Evolutionary conservation across 192 early-diverging fungal species (phyloP), one percentile per base, ranked within the genome.

Genomic region (Chytriomyces confervae): DNA sequence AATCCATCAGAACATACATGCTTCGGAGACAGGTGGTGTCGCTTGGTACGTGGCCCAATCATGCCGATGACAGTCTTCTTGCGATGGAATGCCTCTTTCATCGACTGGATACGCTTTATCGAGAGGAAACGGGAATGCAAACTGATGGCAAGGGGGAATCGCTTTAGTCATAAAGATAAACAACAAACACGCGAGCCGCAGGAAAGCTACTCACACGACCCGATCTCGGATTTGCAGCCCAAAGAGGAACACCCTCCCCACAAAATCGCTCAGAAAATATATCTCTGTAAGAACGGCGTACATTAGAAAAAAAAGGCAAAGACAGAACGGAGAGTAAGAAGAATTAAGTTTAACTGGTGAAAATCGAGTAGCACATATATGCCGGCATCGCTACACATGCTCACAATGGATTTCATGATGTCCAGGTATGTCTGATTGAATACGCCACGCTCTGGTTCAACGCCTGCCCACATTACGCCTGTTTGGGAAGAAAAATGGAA

Each of bases 311-410:
- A 9, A 84, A 85, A 72, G 84, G 81, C 3, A 84, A 36, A 36
- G 84, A 50, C 85, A 83, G 27, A 86, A 83, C 60, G 84, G 84
- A 11, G 69, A 78, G 4, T 36, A 36, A 43, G 83, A 79, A 53
- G 83, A 1, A n/a, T 27, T 8, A 80, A 1, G 86, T 82, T 66
- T 86, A 63, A 86, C 80, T 92, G 91, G 78, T 92, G 91, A 53
- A 90, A 87, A 71, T 92, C 91, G 6, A 92, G 80, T 16, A 92
- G 66, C 6, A 91, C 85, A 69, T 89, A 92, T 61, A 92, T 91
- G 48, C 84, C 84, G 20, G 88, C 80, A 0, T 80, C 81, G 24
- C 84, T 81, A 18, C 87, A 85, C 64, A 80, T 74, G 66, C 83
- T 53, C 6, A 88, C 87, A 69, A 89, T 89, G 2, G 64, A 48